Conservation (phyloP, 1,284 basidiomycete genomes). For the Boletus hoseneyae region DNA sequence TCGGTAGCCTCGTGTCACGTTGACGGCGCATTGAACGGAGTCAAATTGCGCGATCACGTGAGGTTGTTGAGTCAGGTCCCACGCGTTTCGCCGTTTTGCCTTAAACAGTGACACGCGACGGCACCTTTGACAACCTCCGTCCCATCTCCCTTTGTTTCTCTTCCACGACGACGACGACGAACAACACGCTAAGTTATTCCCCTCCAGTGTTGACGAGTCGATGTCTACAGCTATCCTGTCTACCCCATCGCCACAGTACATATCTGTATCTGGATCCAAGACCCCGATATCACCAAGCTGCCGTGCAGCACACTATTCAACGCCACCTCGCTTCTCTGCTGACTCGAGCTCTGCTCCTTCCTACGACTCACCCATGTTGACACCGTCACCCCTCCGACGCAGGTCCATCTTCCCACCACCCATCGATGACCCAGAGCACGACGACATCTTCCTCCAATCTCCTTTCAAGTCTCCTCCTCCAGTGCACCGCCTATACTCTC, state of each 20-base stretch:
- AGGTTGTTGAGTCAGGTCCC: conserved; percentile 38
- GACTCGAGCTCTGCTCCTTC: conserved; percentile 29
- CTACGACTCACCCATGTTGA: conserved; percentile 55
- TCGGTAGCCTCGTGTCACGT: conserved; percentile 34
- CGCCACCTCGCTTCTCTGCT: conserved; percentile 33
- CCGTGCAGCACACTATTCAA: conserved; percentile 39
- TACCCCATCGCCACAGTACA: conserved; percentile 36
- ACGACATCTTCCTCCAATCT: conserved; percentile 54
- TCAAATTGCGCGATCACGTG: conserved; percentile 35
- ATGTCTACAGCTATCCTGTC: conserved; percentile 37
- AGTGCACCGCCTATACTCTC: conserved; percentile 35
- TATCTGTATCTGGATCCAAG: conserved; percentile 34
- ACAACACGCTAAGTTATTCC: conserved; percentile 21
- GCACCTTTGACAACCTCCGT: background rate
- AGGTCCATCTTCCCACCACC: conserved; percentile 36
- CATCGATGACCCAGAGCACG: conserved; percentile 36
- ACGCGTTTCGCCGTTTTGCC: conserved; percentile 25
- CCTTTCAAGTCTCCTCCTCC: conserved; percentile 47
- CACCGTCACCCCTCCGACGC: conserved; percentile 58
- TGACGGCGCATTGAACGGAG: conserved; percentile 23
- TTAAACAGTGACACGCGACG: conserved; percentile 27
- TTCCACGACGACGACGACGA: conserved; percentile 21
- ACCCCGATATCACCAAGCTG: conserved; percentile 48
- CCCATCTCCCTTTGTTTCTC: conserved; percentile 11
- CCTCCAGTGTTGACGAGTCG: conserved; percentile 19